phyloP scores from a whole-genome alignment of 495 filamentous ascomycete genomes.

The Clavariopsis aquatica region DNA sequence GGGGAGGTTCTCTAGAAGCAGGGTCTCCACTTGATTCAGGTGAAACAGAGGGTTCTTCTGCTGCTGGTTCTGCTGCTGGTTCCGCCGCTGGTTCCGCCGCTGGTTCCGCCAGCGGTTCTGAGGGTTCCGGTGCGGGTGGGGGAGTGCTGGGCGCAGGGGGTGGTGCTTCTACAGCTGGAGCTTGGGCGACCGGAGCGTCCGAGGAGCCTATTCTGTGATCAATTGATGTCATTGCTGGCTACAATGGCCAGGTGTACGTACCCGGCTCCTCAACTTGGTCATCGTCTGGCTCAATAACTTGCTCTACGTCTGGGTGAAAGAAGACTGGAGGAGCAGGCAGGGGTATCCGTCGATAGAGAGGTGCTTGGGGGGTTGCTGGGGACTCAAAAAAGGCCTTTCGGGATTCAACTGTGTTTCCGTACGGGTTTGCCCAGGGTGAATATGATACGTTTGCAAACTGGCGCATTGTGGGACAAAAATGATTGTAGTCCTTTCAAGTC shows the following conservation, averaged over 20 bases:
- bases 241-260: slow-evolving; percentile 1
- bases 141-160: slow-evolving; percentile 17
- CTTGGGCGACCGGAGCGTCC: slow-evolving; percentile 9
- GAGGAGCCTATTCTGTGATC: slow-evolving; percentile 14
- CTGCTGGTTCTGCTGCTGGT: not conserved
- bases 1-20: not conserved
- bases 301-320: slow-evolving; percentile 24
- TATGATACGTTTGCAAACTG: slow-evolving; percentile 27
- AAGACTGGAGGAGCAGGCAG: slow-evolving; percentile 22
- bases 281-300: slow-evolving; percentile 18
- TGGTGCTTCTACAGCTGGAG: slow-evolving; percentile 22
- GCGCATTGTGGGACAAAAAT: slow-evolving; percentile 21
- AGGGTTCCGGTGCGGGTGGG: slow-evolving; percentile 6
- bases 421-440: slow-evolving; percentile 32
- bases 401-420: not conserved
- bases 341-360: slow-evolving; percentile 22
- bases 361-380: slow-evolving; percentile 2
- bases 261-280: slow-evolving; percentile 19
- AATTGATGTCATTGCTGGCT: slow-evolving; percentile 1
- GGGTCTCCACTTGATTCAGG: slow-evolving; percentile 12
- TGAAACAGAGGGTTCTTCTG: not conserved
- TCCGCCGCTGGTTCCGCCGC: not conserved
- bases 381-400: not conserved
- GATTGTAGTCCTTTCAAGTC: slow-evolving; percentile 4
- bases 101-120: not conserved